A percentile compares a stretch with the other conserved stretches of the same genome.
Conservation (phyloP, 2,329 filamentous ascomycete species). For the Penicillium polonicum region DNA sequence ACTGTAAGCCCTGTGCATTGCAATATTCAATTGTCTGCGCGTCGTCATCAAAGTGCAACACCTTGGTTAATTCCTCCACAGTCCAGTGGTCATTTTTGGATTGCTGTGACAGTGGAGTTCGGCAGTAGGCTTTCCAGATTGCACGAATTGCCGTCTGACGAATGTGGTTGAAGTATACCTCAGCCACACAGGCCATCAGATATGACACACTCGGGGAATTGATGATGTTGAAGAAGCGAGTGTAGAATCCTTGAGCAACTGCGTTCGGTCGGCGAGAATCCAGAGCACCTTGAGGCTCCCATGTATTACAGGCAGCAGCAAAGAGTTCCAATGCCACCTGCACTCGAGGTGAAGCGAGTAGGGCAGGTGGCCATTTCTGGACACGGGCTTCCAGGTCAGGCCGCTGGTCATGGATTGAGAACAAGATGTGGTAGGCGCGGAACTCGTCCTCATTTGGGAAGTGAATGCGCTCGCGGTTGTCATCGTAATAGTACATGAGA, state of each 20-base stretch:
- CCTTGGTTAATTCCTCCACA: conserved; percentile 50
- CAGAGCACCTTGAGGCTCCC: conserved; percentile 53
- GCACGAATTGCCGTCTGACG: conserved; percentile 56
- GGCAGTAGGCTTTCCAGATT: conserved; percentile 55
- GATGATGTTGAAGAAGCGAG: conserved; percentile 58
- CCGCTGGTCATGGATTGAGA: conserved; percentile 52
- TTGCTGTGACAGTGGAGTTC: conserved; percentile 48
- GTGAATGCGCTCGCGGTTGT: conserved; percentile 49
- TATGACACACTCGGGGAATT: conserved; percentile 58
- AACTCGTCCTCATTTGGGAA: conserved; percentile 64
- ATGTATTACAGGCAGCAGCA: conserved; percentile 54
- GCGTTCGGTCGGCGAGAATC: conserved; percentile 50
- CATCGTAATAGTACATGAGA: conserved; percentile 60
- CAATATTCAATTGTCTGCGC: conserved; percentile 56
- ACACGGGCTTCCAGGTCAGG: conserved; percentile 59
- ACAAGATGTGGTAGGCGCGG: conserved; percentile 60
- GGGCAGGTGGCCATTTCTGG: conserved; percentile 53
- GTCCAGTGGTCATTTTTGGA: conserved; percentile 57
- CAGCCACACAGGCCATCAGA: conserved; percentile 63
- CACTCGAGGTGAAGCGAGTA: conserved; percentile 54
- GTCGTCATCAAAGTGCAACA: conserved; percentile 57
- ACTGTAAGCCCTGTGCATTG: conserved; percentile 52
- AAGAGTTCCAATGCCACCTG: conserved; percentile 58
- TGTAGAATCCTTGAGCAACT: conserved; percentile 59
- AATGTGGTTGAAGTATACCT: conserved; percentile 61